Conservation (phyloP, 305 asterid genomes). For the Ilex paraguariensis region DNA sequence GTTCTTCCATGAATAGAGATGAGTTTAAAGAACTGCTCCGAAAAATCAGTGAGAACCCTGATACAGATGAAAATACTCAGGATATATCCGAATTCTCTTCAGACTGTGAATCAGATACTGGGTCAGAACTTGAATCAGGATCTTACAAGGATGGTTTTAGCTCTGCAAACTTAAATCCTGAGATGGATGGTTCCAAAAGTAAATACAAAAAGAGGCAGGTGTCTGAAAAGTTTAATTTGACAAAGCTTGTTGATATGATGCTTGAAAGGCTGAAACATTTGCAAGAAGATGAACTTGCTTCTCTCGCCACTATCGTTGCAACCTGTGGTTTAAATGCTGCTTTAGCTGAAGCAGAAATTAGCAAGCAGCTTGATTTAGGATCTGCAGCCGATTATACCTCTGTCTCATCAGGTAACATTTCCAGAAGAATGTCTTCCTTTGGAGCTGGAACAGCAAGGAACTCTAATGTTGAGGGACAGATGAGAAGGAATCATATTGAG, state of each 20-base stretch:
- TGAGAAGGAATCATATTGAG: conserved; percentile 13
- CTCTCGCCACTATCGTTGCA: conserved; percentile 90
- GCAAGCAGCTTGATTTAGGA: conserved; percentile 19
- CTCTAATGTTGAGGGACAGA: conserved; percentile 14
- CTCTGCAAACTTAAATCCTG: background rate
- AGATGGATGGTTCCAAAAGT: conserved; percentile 10
- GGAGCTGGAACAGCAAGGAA: conserved; percentile 23
- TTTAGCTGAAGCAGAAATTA: conserved; percentile 44
- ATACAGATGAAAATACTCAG: conserved; percentile 33
- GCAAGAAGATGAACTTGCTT: conserved; percentile 82
- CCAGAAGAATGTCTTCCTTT: conserved; percentile 24
- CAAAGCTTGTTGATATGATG: conserved; percentile 63
- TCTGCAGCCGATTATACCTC: conserved; percentile 8
- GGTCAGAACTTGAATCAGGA: conserved; percentile 30
- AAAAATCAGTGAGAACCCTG: conserved; percentile 83
- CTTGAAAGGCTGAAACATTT: conserved; percentile 66
- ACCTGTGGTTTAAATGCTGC: conserved; percentile 88
- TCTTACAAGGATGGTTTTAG: conserved; percentile 10
- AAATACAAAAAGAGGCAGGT: conserved; percentile 25
- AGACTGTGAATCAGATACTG: conserved; percentile 54
- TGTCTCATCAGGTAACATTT: conserved; percentile 20
- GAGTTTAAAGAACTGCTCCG: conserved; percentile 68
- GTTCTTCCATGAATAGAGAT: conserved; percentile 62
- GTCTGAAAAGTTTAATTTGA: conserved; percentile 33
- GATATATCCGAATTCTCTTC: conserved; percentile 31